phyloP scores from a whole-genome alignment of 139 green algal genomes.

The Axilococcus clingmanii region DNA sequence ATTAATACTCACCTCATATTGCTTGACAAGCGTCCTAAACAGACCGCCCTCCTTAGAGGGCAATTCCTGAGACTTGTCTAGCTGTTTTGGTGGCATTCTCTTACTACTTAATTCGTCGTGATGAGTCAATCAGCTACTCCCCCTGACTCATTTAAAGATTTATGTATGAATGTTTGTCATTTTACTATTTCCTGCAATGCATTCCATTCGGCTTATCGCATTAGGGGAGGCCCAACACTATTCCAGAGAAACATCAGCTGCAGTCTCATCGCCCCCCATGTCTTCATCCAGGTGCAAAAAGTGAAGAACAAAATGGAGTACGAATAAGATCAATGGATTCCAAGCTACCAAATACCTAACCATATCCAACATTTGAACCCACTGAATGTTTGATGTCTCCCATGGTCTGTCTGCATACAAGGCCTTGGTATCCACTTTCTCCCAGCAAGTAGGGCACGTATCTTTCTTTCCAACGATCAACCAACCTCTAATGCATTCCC shows the following conservation, averaged over 20 bases:
- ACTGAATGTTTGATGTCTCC: constrained; percentile 60
- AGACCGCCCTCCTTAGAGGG: constrained; percentile 63
- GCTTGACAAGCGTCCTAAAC: constrained; percentile 74
- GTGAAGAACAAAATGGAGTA: constrained; percentile 43
- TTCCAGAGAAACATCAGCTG: too few relatives aligned
- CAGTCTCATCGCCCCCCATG: background rate
- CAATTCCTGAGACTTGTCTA: constrained; percentile 32
- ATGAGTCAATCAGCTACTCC: too few relatives aligned
- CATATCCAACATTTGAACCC: constrained; percentile 70
- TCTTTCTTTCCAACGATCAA: constrained; percentile 81
- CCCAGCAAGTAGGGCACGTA: constrained; percentile 57
- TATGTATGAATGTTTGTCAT: too few relatives aligned
- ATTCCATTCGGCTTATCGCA: too few relatives aligned
- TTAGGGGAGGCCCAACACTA: too few relatives aligned
- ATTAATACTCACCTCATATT: constrained; percentile 67
- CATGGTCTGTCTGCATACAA: constrained; percentile 54
- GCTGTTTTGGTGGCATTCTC: constrained; percentile 12
- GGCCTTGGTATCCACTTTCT: constrained; percentile 61
- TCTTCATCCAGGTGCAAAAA: constrained; percentile 25
- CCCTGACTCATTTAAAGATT: too few relatives aligned
- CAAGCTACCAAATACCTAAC: constrained; percentile 67
- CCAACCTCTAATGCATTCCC: constrained; percentile 77
- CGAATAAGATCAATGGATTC: constrained; percentile 54
- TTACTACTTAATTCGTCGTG: too few relatives aligned
- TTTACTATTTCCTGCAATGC: too few relatives aligned